These are phyloP conservation scores for Datisca glomerata DNA, from an alignment of 306 rosid species.

Conservation along the genomic window DNA sequence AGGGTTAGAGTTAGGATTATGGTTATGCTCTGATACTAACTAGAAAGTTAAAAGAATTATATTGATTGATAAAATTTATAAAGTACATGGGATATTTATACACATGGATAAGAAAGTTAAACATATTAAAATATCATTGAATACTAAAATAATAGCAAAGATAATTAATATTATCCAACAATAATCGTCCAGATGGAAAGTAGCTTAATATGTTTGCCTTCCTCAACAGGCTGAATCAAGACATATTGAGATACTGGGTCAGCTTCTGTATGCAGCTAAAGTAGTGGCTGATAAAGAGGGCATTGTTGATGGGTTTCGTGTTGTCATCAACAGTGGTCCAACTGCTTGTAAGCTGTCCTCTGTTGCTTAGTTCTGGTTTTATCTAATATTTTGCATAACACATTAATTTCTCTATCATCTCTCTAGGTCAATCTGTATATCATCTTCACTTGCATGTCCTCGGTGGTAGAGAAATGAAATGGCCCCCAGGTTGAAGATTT, in stretches of 20 bases:
- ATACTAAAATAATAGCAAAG: no score
- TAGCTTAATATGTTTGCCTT: no score
- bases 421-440: slow-evolving; percentile 71
- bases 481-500: slow-evolving; percentile 78
- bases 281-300: slow-evolving; percentile 75
- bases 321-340: slow-evolving; percentile 73
- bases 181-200: no score
- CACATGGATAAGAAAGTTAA: no score
- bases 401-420: background rate
- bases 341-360: slow-evolving; percentile 47
- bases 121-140: no score
- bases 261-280: slow-evolving; percentile 71
- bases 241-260: slow-evolving; percentile 67
- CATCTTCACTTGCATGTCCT: slow-evolving; percentile 88
- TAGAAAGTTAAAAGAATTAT: no score
- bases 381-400: background rate
- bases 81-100: no score
- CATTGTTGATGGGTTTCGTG: slow-evolving; percentile 70
- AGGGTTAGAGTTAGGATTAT: no score
- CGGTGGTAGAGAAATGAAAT: slow-evolving; percentile 76
- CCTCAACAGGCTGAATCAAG: slow-evolving; percentile 64
- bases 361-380: background rate
- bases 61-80: no score
- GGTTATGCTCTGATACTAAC: no score
- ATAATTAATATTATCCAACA: no score